phyloP scores from a whole-genome alignment of 2,329 filamentous ascomycete species.

The Tolypocladium ovalisporum region DNA sequence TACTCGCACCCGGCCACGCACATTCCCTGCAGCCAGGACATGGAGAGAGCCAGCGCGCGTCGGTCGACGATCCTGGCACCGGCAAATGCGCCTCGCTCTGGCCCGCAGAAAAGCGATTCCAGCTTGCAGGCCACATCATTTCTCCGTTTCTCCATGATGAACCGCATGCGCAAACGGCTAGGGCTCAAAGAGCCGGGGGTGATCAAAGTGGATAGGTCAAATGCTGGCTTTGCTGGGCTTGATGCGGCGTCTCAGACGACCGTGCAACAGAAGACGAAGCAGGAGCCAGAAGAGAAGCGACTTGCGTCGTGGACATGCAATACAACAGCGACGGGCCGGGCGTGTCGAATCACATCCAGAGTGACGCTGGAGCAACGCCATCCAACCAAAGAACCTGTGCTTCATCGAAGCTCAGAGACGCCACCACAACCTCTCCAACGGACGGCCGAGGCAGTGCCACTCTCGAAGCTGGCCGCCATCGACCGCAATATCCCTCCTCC shows the following conservation, averaged over 20 bases:
- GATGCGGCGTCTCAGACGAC: neutral
- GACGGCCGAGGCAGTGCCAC: neutral
- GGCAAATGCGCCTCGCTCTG: constrained; percentile 8
- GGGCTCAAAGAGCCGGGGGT: constrained; percentile 3
- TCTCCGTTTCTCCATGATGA: constrained; percentile 55
- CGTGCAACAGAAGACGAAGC: neutral
- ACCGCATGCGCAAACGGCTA: constrained; percentile 41
- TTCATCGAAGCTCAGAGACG: neutral
- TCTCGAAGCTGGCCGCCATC: neutral
- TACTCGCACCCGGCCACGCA: constrained; percentile 61
- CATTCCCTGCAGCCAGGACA: constrained; percentile 41
- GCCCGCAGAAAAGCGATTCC: constrained; percentile 24
- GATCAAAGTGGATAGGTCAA: neutral
- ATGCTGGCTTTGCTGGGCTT: neutral
- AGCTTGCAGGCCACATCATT: constrained; percentile 40
- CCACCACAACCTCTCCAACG: neutral
- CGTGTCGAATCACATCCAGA: neutral
- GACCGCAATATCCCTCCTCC: neutral
- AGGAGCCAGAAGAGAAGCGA: neutral
- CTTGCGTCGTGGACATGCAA: too few species aligned
- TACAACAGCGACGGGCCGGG: neutral
- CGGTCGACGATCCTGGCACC: constrained; percentile 28
- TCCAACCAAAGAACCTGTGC: neutral
- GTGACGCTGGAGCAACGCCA: neutral
- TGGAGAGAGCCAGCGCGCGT: constrained; percentile 19